These are phyloP conservation scores for Claviceps pusilla DNA, from an alignment of 2,329 filamentous ascomycete species.

Conservation along the genomic window DNA sequence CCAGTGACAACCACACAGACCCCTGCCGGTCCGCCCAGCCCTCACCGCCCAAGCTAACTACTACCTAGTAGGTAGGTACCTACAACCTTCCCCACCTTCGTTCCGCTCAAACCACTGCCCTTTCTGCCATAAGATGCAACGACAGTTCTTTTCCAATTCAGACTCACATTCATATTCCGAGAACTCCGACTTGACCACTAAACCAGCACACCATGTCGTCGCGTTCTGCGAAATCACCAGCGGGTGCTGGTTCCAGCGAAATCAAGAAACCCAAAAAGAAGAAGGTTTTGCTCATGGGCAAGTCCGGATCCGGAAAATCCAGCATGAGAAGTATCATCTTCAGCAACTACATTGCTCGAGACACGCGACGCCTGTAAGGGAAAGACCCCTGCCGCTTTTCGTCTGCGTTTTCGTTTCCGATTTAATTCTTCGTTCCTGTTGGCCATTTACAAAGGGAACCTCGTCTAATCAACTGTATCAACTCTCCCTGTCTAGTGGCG, in stretches of 20 bases:
- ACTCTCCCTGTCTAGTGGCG: constrained; percentile 38
- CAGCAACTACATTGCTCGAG: constrained; percentile 94
- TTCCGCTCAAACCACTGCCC: neutral
- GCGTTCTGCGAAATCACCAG: neutral
- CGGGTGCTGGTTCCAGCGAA: constrained; percentile 20
- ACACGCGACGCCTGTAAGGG: constrained; percentile 64
- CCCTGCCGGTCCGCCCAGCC: too few species aligned
- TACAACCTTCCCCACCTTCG: constrained; percentile 1
- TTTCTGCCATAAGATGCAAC: constrained; percentile 1
- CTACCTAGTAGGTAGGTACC: neutral
- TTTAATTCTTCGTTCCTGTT: neutral
- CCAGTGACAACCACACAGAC: too few species aligned
- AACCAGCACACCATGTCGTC: constrained; percentile 5
- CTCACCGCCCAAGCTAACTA: constrained; percentile 1
- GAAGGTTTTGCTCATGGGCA: constrained; percentile 82
- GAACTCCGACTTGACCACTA: too few species aligned
- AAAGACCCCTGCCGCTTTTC: neutral
- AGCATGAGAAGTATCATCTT: constrained; percentile 99
- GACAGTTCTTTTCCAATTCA: neutral
- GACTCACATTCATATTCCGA: neutral
- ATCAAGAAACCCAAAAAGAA: constrained; percentile 65
- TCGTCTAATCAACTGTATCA: neutral
- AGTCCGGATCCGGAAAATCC: constrained; percentile 92
- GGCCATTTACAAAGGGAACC: neutral
- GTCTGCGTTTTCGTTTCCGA: neutral